phyloP scores from a whole-genome alignment of 768 basidiomycete species.

The Russula abietina region DNA sequence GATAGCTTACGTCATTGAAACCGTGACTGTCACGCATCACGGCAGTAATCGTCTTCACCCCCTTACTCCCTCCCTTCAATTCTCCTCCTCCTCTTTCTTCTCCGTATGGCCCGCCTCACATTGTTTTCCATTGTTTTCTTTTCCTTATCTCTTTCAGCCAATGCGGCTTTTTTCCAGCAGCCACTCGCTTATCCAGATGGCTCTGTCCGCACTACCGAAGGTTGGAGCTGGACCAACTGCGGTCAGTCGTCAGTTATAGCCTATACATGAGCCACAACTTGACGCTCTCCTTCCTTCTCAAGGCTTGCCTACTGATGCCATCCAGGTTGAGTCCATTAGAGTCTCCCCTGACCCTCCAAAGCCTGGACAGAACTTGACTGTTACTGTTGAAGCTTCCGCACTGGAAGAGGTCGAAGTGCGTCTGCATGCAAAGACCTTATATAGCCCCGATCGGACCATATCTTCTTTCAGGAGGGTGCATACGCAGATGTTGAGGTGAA shows the following conservation, averaged over 20 bases:
- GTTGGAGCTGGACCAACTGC: conserved; percentile 69
- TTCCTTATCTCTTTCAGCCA: conserved; percentile 27
- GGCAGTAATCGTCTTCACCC: too few relatives aligned
- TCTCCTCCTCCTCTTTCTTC: neutral
- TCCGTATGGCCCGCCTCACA: conserved; percentile 28
- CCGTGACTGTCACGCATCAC: conserved; percentile 2
- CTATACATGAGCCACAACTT: neutral
- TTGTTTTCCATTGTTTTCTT: conserved; percentile 31
- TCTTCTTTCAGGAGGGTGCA: conserved; percentile 69
- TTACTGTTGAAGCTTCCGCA: conserved; percentile 64
- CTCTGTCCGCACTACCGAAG: conserved; percentile 34
- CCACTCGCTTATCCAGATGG: conserved; percentile 28
- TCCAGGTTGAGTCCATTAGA: conserved; percentile 64
- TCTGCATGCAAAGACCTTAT: neutral
- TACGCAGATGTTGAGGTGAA: conserved; percentile 88
- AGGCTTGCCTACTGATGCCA: conserved; percentile 43
- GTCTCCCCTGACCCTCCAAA: conserved; percentile 84
- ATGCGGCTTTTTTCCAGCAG: conserved; percentile 33
- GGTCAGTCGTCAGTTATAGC: conserved; percentile 45
- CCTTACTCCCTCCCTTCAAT: neutral
- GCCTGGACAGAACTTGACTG: conserved; percentile 84
- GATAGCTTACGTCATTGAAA: neutral
- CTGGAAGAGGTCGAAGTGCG: conserved; percentile 58
- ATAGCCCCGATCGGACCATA: neutral
- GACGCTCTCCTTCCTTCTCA: conserved; percentile 20